phyloP scores from a whole-genome alignment of 208 protist species.

The Leishmania arabica region DNA sequence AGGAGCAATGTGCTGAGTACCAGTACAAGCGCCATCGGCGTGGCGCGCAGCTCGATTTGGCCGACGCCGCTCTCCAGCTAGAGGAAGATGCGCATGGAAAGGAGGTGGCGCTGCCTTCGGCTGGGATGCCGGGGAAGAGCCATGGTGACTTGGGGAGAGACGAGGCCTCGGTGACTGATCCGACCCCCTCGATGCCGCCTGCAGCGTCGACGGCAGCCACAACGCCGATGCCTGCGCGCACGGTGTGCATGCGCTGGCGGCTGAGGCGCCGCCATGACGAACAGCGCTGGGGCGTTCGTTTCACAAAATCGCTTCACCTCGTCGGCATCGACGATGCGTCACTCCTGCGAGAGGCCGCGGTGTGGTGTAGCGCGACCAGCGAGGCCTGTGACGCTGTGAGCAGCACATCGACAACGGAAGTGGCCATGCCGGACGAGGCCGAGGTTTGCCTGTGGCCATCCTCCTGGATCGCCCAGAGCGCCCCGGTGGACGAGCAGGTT shows the following conservation, averaged over 20 bases:
- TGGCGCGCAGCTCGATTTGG: slow-evolving; percentile 18
- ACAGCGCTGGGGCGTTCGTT: slow-evolving; percentile 71
- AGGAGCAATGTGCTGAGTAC: slow-evolving; percentile 80
- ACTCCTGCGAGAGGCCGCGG: slow-evolving; percentile 17
- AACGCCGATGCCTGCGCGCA: not conserved
- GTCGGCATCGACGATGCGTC: slow-evolving; percentile 51
- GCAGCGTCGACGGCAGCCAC: not conserved
- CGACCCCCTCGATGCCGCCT: not conserved
- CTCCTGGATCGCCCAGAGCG: slow-evolving; percentile 25
- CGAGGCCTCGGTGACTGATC: not conserved
- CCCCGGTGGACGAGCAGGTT: not conserved
- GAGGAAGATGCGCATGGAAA: not conserved
- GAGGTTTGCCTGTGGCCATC: slow-evolving; percentile 21
- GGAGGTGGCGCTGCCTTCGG: not conserved
- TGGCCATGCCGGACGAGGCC: not conserved
- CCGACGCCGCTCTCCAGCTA: slow-evolving; percentile 2
- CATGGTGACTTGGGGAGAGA: not conserved
- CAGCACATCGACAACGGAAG: not conserved
- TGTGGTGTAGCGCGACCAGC: slow-evolving; percentile 18
- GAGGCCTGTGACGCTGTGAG: not conserved
- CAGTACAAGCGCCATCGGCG: slow-evolving; percentile 55
- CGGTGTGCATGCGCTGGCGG: slow-evolving; percentile 39
- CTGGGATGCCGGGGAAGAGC: not conserved
- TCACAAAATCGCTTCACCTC: slow-evolving; percentile 54
- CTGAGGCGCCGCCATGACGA: slow-evolving; percentile 52